Evolutionary conservation across 176 grass and related monocot species (phyloP).

Genomic region (bread wheat (Triticum aestivum)): DNA sequence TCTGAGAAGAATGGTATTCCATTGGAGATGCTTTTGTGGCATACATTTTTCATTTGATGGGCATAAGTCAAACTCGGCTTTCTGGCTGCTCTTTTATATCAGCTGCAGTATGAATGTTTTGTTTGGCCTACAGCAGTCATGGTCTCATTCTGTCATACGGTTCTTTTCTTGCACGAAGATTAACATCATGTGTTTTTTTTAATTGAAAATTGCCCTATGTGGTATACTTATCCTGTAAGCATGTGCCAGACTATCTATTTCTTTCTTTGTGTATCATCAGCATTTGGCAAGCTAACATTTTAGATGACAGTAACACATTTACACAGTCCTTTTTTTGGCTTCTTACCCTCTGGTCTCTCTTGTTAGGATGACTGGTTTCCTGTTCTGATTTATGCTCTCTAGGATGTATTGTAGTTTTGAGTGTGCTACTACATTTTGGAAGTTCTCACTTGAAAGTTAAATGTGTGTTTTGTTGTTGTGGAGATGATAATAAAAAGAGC

Average conservation of each 20-base stretch:
- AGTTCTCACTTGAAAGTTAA: background rate
- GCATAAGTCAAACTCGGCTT: conserved; percentile 42
- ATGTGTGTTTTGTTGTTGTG: background rate
- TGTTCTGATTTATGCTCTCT: conserved; percentile 12
- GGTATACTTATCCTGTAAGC: background rate
- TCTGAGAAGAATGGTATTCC: conserved; percentile 39
- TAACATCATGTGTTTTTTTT: background rate
- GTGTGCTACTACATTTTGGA: background rate
- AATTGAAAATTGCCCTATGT: background rate
- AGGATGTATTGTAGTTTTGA: background rate
- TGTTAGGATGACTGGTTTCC: background rate
- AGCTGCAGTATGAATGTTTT: background rate
- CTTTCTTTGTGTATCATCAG: conserved; percentile 5
- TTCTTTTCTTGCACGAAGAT: background rate
- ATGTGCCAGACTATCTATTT: background rate
- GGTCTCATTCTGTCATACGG: background rate
- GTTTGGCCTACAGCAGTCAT: conserved; percentile 18
- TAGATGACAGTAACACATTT: background rate
- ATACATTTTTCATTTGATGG: conserved; percentile 44
- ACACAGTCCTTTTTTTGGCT: background rate
- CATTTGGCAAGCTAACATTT: conserved; percentile 1
- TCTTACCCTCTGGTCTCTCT: background rate
- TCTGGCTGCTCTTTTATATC: conserved; percentile 24
- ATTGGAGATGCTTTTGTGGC: conserved; percentile 41
- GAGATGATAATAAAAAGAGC: background rate